These are phyloP conservation scores for Trichoderma koningiopsis DNA, from an alignment of 2,329 filamentous ascomycete genomes.

Conservation along the genomic window DNA sequence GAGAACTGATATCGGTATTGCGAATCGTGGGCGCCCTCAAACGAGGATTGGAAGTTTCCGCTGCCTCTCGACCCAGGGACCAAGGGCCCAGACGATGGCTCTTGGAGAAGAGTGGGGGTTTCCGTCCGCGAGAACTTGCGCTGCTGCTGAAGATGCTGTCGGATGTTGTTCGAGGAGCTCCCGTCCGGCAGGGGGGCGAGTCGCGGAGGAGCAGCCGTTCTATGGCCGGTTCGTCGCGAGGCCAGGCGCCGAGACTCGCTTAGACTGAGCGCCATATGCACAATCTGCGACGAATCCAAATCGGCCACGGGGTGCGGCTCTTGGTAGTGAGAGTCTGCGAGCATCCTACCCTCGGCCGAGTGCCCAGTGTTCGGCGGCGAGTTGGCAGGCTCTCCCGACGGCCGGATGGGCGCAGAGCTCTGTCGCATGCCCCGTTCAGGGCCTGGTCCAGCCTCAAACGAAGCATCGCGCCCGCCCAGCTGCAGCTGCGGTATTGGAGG, in stretches of 20 bases:
- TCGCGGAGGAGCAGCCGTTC: conserved; percentile 50
- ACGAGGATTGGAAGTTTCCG: conserved; percentile 51
- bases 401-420: conserved; percentile 13
- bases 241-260: conserved; percentile 76
- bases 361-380: neutral
- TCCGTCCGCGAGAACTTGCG: conserved; percentile 62
- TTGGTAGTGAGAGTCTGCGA: conserved; percentile 28
- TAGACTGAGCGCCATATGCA: conserved; percentile 86
- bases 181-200: conserved; percentile 56
- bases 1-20: conserved; percentile 70
- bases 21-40: conserved; percentile 48
- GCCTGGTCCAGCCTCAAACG: conserved; percentile 3
- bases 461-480: conserved; percentile 15
- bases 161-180: conserved; percentile 59
- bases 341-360: neutral
- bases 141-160: conserved; percentile 73
- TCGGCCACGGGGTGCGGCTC: conserved; percentile 49
- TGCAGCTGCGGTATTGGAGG: neutral
- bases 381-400: conserved; percentile 7
- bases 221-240: conserved; percentile 58
- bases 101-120: conserved; percentile 58
- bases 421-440: conserved; percentile 19
- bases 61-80: conserved; percentile 45
- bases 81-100: conserved; percentile 42
- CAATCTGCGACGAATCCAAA: conserved; percentile 83